Evolutionary conservation across 345 rosid genomes (phyloP), one percentile per base, ranked within the genome.

Genomic region (Cardamine resedifolia): DNA sequence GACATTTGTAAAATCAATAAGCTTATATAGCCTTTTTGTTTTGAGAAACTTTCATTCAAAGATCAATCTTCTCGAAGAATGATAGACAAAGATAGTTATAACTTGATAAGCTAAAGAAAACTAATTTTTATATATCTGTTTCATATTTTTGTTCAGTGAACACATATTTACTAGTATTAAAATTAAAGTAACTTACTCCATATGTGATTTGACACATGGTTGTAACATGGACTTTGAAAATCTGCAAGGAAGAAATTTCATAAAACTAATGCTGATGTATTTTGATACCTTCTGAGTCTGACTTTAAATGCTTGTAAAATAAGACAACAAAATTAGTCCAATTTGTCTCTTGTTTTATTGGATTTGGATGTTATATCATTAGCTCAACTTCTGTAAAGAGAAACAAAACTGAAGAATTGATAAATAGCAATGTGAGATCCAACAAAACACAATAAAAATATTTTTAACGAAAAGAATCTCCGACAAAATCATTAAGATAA

Each of bases 341-440:
- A 41, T 5, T 39, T 41, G 18, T 15, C 7, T 41, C 0, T 41
- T 18, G 5, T 14, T 2, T 41, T 3, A 3, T 41, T 14, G 2
- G 45, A 39, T 39, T 14, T 39, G 44, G 16, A 39, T 39, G 44
- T 14, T 34, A 34, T 36, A 36, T 10, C 41, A 36, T 11, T 10
- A n/a, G 3, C 61, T 1, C 24, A 16, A 30, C 24, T 31, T 16
- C 24, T 16, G 18, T 10, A 18, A 51, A 51, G 34, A 24, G 47
- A 36, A 36, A 23, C 71, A 68, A 68, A 68, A 41, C 23, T 67
- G 62, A 39, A 15, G 21, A 51, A 23, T 23, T 66, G 34, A 50
- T 66, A 34, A 50, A 49, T 23, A 41, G 43, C 41, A 55, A 55
- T 36, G 63, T 26, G 52, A 68, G 64, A 28, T 68, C 64, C 64